Conservation (phyloP, 73 alveolate species). For the Tetrahymena borealis region DNA sequence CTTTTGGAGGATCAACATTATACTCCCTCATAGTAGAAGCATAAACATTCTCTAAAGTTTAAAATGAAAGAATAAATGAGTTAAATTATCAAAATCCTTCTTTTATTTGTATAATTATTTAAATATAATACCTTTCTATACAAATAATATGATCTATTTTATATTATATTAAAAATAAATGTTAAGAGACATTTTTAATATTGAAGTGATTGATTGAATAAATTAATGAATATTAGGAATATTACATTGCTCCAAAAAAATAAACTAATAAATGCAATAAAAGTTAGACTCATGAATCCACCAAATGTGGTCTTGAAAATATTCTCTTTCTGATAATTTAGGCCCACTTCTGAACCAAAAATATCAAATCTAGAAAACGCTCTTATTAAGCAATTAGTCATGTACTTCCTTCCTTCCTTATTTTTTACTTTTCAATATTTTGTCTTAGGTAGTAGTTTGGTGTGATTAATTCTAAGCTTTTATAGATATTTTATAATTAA, state of each 20-base stretch:
- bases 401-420: neutral
- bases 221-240: neutral
- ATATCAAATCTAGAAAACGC: neutral
- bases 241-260: neutral
- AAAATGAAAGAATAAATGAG: too few species aligned
- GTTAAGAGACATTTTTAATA: too few species aligned
- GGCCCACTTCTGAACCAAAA: neutral
- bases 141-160: too few species aligned
- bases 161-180: too few species aligned
- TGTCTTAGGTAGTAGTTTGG: neutral
- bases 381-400: neutral
- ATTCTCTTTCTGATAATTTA: neutral
- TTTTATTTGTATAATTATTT: too few species aligned
- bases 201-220: neutral
- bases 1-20: neutral
- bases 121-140: too few species aligned
- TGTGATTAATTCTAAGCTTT: too few species aligned
- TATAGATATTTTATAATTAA: too few species aligned
- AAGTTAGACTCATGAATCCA: neutral
- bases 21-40: too few species aligned
- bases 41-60: too few species aligned
- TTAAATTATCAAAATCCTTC: too few species aligned
- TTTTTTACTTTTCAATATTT: neutral
- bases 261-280: neutral
- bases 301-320: neutral